phyloP scores from a whole-genome alignment of 495 filamentous ascomycete species.

The Neurospora tetrasperma region DNA sequence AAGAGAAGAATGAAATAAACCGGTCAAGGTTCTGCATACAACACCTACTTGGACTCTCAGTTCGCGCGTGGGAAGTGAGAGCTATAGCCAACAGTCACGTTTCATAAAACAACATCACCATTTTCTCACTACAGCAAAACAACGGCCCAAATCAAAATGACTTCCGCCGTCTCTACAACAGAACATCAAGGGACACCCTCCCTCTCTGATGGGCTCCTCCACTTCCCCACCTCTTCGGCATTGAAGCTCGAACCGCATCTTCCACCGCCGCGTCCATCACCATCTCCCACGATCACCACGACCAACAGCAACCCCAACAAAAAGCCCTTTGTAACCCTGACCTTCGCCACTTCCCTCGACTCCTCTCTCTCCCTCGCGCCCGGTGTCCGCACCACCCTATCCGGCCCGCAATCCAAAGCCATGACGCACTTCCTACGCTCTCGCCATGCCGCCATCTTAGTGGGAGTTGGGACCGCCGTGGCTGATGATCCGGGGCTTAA shows the following conservation, averaged over 20 bases:
- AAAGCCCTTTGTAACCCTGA: slow-evolving; percentile 52
- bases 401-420: slow-evolving; percentile 68
- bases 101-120: neutral
- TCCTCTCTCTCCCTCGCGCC: slow-evolving; percentile 63
- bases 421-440: slow-evolving; percentile 88
- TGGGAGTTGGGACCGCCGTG: slow-evolving; percentile 74
- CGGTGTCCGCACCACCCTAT: slow-evolving; percentile 66
- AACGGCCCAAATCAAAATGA: neutral
- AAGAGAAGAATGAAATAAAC: neutral
- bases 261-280: neutral
- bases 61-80: neutral
- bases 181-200: slow-evolving; percentile 6
- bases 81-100: neutral
- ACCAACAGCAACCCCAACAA: neutral
- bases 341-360: slow-evolving; percentile 86
- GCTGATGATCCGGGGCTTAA: slow-evolving; percentile 81
- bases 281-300: neutral
- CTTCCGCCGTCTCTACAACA: neutral
- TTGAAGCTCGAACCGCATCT: slow-evolving; percentile 5
- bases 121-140: neutral
- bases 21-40: neutral
- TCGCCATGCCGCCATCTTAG: slow-evolving; percentile 71
- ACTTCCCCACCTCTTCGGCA: slow-evolving; percentile 2
- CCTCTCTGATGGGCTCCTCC: slow-evolving; percentile 1
- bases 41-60: neutral